These are phyloP conservation scores for Jatropha curcas DNA, from an alignment of 345 rosid species.

Conservation along the genomic window DNA sequence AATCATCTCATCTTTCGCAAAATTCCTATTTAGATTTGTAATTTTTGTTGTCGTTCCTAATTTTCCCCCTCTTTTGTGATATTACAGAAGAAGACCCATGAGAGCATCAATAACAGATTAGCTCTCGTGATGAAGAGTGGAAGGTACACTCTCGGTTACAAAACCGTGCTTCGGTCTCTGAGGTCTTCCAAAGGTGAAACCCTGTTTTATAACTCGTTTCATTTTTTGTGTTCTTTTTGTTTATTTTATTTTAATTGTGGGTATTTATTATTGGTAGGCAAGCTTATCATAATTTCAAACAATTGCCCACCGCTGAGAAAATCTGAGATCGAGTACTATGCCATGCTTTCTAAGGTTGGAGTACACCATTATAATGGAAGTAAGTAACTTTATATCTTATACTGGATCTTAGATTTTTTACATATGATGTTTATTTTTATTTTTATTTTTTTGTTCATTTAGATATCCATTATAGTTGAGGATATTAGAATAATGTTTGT, in stretches of 20 bases:
- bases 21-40: neutral
- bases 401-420: neutral
- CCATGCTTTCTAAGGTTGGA: conserved; percentile 63
- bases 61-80: too few relatives aligned
- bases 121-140: conserved; percentile 68
- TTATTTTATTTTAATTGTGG: too few relatives aligned
- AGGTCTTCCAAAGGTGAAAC: too few relatives aligned
- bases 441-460: too few relatives aligned
- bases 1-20: neutral
- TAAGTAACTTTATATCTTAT: too few relatives aligned
- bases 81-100: conserved; percentile 64
- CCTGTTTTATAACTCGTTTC: too few relatives aligned
- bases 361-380: conserved; percentile 68
- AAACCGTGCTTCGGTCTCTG: conserved; percentile 52
- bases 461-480: too few relatives aligned
- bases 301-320: conserved; percentile 67
- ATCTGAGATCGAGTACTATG: conserved; percentile 71
- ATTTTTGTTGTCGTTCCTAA: too few relatives aligned
- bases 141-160: conserved; percentile 53
- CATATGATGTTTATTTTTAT: neutral
- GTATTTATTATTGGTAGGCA: conserved; percentile 26
- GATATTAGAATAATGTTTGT: too few relatives aligned
- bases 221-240: too few relatives aligned
- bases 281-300: conserved; percentile 55
- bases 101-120: conserved; percentile 56